Percentiles rank a stretch among this genome's conserved stretches.
Evolutionary conservation across 768 basidiomycete genomes (phyloP).

Genomic region (Pleurotus ostreatus): DNA sequence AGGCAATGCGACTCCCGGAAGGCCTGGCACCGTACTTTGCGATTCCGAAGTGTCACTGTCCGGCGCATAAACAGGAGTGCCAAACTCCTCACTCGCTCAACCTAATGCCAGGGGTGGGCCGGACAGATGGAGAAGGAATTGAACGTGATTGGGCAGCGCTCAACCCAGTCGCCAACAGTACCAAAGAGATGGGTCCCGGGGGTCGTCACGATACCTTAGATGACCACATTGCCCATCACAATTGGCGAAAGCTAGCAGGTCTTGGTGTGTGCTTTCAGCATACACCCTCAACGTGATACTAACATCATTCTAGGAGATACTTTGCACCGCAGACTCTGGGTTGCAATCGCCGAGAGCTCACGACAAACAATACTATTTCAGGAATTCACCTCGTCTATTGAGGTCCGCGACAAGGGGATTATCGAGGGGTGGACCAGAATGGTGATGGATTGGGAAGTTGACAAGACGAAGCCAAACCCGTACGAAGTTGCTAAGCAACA

Average conservation of each 20-base stretch:
- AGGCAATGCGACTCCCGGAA: background rate
- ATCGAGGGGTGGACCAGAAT: no score
- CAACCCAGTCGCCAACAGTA: background rate
- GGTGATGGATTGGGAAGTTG: no score
- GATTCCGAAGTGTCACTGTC: conserved; percentile 11
- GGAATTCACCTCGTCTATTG: no score
- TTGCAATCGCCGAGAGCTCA: background rate
- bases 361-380: no score
- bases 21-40: background rate
- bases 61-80: background rate
- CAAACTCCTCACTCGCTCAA: background rate
- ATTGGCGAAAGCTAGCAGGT: conserved; percentile 22
- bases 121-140: conserved; percentile 9
- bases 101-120: conserved; percentile 23
- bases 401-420: no score
- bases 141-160: background rate
- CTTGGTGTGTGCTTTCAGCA: conserved; percentile 18
- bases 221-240: conserved; percentile 22
- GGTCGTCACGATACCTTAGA: conserved; percentile 23
- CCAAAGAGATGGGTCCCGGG: background rate
- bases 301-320: background rate
- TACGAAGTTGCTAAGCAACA: no score
- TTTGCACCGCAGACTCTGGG: background rate
- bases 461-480: no score
- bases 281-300: background rate